Evolutionary conservation across 164 flowering plant genomes (phyloP).

Genomic region (Magnolia changhungtana): DNA sequence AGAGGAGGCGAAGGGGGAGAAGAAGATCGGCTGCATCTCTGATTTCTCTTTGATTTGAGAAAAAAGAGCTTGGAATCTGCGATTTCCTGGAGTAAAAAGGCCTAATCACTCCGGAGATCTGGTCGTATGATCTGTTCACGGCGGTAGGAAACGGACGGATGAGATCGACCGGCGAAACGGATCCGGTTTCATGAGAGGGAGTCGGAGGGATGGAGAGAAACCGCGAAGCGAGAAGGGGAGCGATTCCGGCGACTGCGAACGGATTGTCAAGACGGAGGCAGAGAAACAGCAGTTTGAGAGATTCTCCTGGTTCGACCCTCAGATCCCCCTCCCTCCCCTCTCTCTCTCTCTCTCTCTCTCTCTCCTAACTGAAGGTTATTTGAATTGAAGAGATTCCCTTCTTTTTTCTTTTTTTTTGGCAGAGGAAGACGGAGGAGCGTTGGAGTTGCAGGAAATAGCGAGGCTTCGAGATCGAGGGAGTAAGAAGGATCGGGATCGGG

Average conservation of each 20-base stretch:
- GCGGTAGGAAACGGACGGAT: background rate
- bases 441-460: conserved; percentile 69
- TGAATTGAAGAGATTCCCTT: background rate
- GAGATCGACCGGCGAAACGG: background rate
- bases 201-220: conserved; percentile 62
- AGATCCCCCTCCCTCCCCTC: conserved; percentile 31
- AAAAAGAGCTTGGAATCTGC: conserved; percentile 3
- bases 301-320: conserved; percentile 67
- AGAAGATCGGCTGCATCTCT: background rate
- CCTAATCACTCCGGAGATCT: conserved; percentile 15
- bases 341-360: background rate
- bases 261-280: conserved; percentile 74
- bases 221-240: conserved; percentile 68
- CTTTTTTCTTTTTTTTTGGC: conserved; percentile 19
- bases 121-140: conserved; percentile 3
- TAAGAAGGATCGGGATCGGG: conserved; percentile 24
- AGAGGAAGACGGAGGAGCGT: conserved; percentile 74
- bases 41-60: conserved; percentile 5
- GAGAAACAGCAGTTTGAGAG: conserved; percentile 64
- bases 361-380: too few relatives aligned
- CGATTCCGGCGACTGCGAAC: conserved; percentile 47
- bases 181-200: conserved; percentile 16
- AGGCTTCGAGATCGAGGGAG: conserved; percentile 68
- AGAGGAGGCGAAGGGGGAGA: conserved; percentile 1
- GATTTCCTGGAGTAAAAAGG: background rate